Evolutionary conservation across 75 land plant genomes (phyloP).

Genomic region (Selaginella tamariscina): DNA sequence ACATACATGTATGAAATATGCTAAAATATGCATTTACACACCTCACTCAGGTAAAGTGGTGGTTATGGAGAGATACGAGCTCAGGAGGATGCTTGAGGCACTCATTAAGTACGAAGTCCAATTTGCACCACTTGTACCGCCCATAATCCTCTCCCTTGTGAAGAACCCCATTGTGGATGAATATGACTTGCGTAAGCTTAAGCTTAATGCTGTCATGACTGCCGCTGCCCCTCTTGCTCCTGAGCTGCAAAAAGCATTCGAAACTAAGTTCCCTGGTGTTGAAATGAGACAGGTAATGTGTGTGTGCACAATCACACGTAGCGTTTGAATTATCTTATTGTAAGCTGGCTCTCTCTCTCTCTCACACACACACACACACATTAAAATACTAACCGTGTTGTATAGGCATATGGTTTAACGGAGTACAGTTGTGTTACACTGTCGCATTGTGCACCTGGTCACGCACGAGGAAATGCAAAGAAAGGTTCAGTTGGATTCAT

Average conservation of each 20-base stretch:
- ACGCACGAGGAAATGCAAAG: conserved; percentile 40
- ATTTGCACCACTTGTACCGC: conserved; percentile 94
- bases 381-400: no score
- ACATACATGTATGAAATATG: no score
- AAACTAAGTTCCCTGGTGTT: conserved; percentile 75
- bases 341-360: no score
- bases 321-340: no score
- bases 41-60: no score
- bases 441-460: conserved; percentile 43
- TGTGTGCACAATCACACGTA: neutral
- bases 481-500: conserved; percentile 83
- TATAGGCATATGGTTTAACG: conserved; percentile 89
- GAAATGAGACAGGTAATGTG: conserved; percentile 59
- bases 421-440: conserved; percentile 94
- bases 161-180: conserved; percentile 61
- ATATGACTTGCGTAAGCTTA: conserved; percentile 56
- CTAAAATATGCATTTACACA: no score
- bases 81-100: conserved; percentile 44
- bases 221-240: conserved; percentile 93
- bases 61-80: conserved; percentile 29
- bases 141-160: conserved; percentile 63
- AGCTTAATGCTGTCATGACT: conserved; percentile 60
- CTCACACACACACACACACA: no score
- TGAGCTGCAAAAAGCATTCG: conserved; percentile 58
- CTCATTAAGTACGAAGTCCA: conserved; percentile 59